Conservation (phyloP, 352 stramenopile species). For the Pythium dissotocum region DNA sequence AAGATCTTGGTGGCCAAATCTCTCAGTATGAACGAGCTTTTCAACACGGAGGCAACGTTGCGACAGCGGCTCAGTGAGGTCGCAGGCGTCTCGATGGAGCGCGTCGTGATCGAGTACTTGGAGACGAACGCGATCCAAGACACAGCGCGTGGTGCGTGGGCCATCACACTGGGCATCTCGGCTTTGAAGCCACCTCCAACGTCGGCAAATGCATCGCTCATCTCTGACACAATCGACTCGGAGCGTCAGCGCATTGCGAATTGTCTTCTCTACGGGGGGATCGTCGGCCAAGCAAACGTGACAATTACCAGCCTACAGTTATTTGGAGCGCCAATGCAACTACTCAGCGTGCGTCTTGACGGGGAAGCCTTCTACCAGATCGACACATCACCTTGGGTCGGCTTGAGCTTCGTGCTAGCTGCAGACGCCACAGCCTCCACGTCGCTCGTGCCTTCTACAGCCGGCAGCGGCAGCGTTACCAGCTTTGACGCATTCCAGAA, state of each 20-base stretch:
- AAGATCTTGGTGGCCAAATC: slow-evolving; percentile 30
- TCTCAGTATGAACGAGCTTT: slow-evolving; percentile 32
- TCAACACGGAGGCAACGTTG: slow-evolving; percentile 28
- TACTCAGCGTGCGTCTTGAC: slow-evolving; percentile 26
- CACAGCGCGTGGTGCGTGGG: slow-evolving; percentile 18
- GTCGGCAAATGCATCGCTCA: background rate
- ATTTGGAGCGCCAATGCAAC: slow-evolving; percentile 25
- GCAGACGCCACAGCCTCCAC: background rate
- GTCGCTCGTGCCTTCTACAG: background rate
- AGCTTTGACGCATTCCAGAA: slow-evolving; percentile 25
- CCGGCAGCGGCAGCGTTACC: background rate
- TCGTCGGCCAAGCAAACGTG: slow-evolving; percentile 17
- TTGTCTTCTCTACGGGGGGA: slow-evolving; percentile 19
- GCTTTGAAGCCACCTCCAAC: slow-evolving; percentile 19
- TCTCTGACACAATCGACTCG: slow-evolving; percentile 14
- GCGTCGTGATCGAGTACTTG: slow-evolving; percentile 32
- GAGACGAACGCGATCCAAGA: slow-evolving; percentile 28
- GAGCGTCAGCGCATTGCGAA: slow-evolving; percentile 30
- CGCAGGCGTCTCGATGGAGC: slow-evolving; percentile 14
- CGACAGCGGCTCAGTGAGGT: slow-evolving; percentile 35
- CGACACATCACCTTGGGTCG: slow-evolving; percentile 34
- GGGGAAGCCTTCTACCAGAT: slow-evolving; percentile 35
- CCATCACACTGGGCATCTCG: slow-evolving; percentile 30
- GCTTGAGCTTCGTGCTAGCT: slow-evolving; percentile 19
- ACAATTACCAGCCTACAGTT: slow-evolving; percentile 27